Conservation (phyloP, 164 flowering plant species). For the Vitis labrusca region DNA sequence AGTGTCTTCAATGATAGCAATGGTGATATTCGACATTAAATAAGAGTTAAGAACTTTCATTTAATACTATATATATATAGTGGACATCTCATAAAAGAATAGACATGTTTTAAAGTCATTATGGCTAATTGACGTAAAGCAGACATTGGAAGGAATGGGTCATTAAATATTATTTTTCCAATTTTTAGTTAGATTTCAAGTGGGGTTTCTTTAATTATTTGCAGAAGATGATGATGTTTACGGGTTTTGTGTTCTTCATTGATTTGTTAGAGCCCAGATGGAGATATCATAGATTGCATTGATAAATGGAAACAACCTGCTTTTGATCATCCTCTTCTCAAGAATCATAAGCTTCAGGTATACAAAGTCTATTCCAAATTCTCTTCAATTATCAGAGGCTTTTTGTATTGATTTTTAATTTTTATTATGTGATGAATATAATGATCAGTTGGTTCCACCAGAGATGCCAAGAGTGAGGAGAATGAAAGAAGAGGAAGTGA, state of each 20-base stretch:
- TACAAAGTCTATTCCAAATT: background rate
- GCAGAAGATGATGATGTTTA: too few relatives aligned
- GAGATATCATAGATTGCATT: conserved; percentile 91
- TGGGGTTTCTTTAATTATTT: background rate
- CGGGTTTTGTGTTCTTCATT: conserved; percentile 7
- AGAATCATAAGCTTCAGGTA: conserved; percentile 96
- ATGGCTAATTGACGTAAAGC: too few relatives aligned
- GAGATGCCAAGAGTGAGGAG: conserved; percentile 41
- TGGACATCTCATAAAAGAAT: too few relatives aligned
- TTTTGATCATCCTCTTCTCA: conserved; percentile 89
- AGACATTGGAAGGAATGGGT: too few relatives aligned
- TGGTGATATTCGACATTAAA: too few relatives aligned
- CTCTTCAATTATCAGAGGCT: background rate
- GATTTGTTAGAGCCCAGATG: conserved; percentile 79
- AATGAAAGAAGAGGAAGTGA: conserved; percentile 4
- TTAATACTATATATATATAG: too few relatives aligned
- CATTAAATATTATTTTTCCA: too few relatives aligned
- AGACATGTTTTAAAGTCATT: too few relatives aligned
- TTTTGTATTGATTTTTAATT: background rate
- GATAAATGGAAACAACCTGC: conserved; percentile 82
- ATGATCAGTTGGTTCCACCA: conserved; percentile 44
- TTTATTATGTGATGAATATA: too few relatives aligned
- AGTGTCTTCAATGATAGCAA: too few relatives aligned
- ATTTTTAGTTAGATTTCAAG: background rate
- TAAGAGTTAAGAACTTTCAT: too few relatives aligned